Conservation (phyloP, 306 rosid genomes). For the Inga leiocalycina region DNA sequence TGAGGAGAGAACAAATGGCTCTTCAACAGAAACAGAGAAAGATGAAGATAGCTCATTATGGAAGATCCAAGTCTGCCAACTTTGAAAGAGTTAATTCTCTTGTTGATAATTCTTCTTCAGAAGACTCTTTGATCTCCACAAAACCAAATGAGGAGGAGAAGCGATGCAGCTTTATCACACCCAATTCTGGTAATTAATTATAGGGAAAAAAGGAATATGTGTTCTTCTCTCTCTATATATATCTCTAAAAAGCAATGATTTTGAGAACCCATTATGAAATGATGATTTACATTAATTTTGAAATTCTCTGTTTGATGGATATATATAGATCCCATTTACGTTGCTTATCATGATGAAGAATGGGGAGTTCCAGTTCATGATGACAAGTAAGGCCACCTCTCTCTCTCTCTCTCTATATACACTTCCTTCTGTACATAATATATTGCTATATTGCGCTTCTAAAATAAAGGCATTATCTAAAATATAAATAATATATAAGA, state of each 20-base stretch:
- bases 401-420: background rate
- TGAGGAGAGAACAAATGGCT: conserved; percentile 90
- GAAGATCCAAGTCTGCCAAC: conserved; percentile 93
- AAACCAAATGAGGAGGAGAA: conserved; percentile 63
- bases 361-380: conserved; percentile 99
- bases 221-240: background rate
- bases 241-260: background rate
- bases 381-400: conserved; percentile 75
- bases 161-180: conserved; percentile 92
- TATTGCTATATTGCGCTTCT: no score
- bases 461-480: no score
- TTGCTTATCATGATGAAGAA: conserved; percentile 98
- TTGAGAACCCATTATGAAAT: background rate
- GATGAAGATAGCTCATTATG: conserved; percentile 92
- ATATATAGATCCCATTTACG: conserved; percentile 77
- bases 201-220: background rate
- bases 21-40: conserved; percentile 89
- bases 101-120: conserved; percentile 40
- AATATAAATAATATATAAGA: no score
- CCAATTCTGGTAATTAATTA: conserved; percentile 70
- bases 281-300: background rate
- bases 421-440: no score
- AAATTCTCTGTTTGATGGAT: conserved; percentile 29
- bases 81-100: conserved; percentile 62
- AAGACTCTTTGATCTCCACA: conserved; percentile 3